Base-by-base conservation (phyloP, 2,329 filamentous ascomycete species). In the Alternaria metachromatica region DNA sequence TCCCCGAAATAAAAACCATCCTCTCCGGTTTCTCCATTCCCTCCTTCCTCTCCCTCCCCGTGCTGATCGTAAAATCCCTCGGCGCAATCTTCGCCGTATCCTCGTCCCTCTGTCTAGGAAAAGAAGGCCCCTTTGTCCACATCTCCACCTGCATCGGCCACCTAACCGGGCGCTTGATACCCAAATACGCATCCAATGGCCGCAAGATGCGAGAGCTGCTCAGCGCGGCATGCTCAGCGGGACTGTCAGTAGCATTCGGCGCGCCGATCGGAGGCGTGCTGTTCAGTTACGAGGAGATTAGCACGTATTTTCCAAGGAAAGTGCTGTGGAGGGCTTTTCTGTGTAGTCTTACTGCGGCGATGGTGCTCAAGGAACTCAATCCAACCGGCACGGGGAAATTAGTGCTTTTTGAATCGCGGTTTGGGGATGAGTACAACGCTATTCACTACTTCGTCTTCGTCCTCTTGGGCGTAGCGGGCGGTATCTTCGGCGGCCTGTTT, bases 1-100 rank as follows among this genome's bases (percentile, higher is more conserved):
- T 89, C 33, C 87, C 87, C 0, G 87, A 89, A 74, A 88, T 89
- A 79, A 89, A 89, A 74, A 88, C 86, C 2, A 86, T 89, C 43
- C 76, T 88, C 3, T 87, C 85, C 4, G 87, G 87, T n/a, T 89
- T 88, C 72, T 84, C 86, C 13, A 88, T 89, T 48, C 86, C 86
- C 1, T 81, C 85, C 49, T 87, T 88, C 64, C 81, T 89, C 3
- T 83, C 84, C 62, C 77, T 87, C 66, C 86, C 85, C 62, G 86
- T 87, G 7, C 77, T 89, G 4, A 54, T 85, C 13, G 83, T 88
- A 60, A 89, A 89, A 78, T 86, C 84, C 2, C 79, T 88, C n/a
- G 87, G 87, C 11, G 84, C 86, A 3, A 78, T 85, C 6, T 88
- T 89, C 66, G 87, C 87, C 1, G 87, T 89, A 2, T 82, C 86